These are phyloP conservation scores for Gossypium turneri DNA, from an alignment of 345 rosid genomes.

Conservation along the genomic window DNA sequence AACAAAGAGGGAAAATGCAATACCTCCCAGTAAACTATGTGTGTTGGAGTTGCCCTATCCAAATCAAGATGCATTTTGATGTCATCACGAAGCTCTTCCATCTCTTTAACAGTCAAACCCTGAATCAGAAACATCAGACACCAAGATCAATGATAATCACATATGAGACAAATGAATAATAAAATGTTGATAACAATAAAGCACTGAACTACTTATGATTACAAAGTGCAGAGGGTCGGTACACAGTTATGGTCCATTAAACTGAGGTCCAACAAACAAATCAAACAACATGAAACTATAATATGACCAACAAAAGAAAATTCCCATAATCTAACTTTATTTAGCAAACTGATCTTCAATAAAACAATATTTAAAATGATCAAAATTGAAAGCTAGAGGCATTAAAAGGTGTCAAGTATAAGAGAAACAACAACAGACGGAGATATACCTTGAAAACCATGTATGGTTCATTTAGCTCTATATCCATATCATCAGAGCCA, in stretches of 20 bases:
- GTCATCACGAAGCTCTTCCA: constrained; percentile 94
- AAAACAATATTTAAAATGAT: background rate
- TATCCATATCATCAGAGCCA: constrained; percentile 79
- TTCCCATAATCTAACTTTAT: background rate
- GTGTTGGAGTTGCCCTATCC: constrained; percentile 76
- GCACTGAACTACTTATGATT: background rate
- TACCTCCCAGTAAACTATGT: constrained; percentile 89
- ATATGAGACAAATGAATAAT: background rate
- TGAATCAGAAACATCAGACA: constrained; percentile 30
- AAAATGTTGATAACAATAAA: background rate
- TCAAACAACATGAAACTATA: background rate
- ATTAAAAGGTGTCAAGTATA: background rate
- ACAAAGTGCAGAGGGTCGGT: background rate
- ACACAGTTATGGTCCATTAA: background rate
- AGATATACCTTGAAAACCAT: constrained; percentile 74
- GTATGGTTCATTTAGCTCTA: constrained; percentile 79
- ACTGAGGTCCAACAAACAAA: background rate
- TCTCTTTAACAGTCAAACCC: constrained; percentile 87
- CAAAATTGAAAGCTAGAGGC: background rate
- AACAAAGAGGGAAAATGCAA: constrained; percentile 4
- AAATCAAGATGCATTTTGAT: constrained; percentile 91
- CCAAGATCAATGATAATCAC: background rate
- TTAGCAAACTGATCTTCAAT: background rate
- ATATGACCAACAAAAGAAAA: background rate
- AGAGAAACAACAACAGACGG: background rate